phyloP scores from a whole-genome alignment of 106 monocot species.

The Dendrobium huoshanense region DNA sequence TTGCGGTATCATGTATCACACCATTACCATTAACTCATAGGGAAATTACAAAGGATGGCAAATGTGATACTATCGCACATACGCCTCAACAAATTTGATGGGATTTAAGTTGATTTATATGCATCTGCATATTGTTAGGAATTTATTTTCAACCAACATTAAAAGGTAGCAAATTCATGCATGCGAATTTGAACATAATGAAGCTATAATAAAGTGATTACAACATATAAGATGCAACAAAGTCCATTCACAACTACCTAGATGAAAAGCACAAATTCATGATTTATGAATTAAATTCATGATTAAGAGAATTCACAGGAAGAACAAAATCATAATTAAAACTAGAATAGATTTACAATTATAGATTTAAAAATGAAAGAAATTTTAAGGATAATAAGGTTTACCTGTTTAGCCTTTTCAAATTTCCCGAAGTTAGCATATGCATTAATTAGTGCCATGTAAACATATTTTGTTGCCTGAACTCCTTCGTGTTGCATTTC shows the following conservation, averaged over 20 bases:
- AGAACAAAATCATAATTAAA: not conserved
- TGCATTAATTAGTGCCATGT: slow-evolving; percentile 73
- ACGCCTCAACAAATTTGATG: too few relatives aligned
- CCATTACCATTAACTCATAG: too few relatives aligned
- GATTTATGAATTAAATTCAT: not conserved
- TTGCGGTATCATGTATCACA: too few relatives aligned
- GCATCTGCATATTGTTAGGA: too few relatives aligned
- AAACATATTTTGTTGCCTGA: slow-evolving; percentile 43
- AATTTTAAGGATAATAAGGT: not conserved
- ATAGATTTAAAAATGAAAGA: not conserved
- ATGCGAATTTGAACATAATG: not conserved
- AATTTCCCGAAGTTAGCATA: slow-evolving; percentile 74
- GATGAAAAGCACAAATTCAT: not conserved
- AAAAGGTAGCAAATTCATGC: too few relatives aligned
- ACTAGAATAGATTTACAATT: not conserved
- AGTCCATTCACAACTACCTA: not conserved
- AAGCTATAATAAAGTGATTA: not conserved
- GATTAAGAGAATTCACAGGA: not conserved
- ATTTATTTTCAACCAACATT: too few relatives aligned
- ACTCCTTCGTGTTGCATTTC: slow-evolving; percentile 52
- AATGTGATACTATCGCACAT: too few relatives aligned
- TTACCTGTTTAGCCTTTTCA: slow-evolving; percentile 87
- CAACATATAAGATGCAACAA: not conserved
- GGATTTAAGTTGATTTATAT: too few relatives aligned
- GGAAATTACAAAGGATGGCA: too few relatives aligned